Base-by-base conservation (phyloP, 306 rosid species). In the Boehmeria nivea region DNA sequence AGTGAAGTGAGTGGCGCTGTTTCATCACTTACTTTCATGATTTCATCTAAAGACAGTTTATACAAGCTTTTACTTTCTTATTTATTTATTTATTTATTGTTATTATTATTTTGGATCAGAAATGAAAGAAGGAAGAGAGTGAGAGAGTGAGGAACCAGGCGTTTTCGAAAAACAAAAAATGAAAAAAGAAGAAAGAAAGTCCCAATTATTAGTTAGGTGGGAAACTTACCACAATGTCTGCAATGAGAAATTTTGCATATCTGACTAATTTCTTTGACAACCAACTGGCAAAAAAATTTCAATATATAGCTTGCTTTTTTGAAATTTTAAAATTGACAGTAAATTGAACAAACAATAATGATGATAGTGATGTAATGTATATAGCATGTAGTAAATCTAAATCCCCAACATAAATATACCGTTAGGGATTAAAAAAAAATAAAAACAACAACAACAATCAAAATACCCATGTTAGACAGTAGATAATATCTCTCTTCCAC, bases 261-360 rank as follows among this genome's bases (percentile, higher is more conserved):
- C 36, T 10, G 36, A 59, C 53, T 76, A 76, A 43, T 63, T 76
- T 68, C 23, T 33, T 17, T 26, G 16, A 25, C 22, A 73, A 78
- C 57, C 69, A 63, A 60, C 61, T 51, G 67, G 43, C 44, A 55
- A 76, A 76, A 71, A 73, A 45, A 52, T 36, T 67, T 65, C 70
- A 60, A 65, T 63, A 26, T 43, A 19, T n/a, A 16, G 57, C n/a
- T 52, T 34, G 44, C 22, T 13, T 19, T 54, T 22, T 38, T 20
- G n/a, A 52, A 26, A 14, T 56, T 18, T 28, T 16, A 18, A 17
- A 45, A 23, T 39, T 43, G 59, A 55, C n/a, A 68, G 19, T 40
- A 23, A 48, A 51, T 75, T 64, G 77, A 77, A 70, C 83, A 78
- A 71, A 78, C 85, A 84, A 78, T 80, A 84, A 78, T 80, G 78